phyloP scores from a whole-genome alignment of 176 grass and related monocot species.

The Metroxylon sagu region DNA sequence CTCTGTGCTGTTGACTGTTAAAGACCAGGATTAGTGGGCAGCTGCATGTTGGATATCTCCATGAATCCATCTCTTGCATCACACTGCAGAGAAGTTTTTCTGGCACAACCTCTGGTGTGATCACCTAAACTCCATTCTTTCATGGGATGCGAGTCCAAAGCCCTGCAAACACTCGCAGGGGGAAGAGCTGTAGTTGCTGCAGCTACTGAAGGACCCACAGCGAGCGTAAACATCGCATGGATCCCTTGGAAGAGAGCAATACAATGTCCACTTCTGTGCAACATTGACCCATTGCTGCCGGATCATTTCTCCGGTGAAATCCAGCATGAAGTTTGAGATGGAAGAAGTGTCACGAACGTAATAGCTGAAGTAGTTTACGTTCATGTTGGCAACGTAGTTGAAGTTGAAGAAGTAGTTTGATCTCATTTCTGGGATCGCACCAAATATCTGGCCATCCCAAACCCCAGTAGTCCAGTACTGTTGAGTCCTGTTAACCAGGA shows the following conservation, averaged over 20 bases:
- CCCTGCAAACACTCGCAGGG: slow-evolving; percentile 34
- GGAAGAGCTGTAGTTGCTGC: slow-evolving; percentile 35
- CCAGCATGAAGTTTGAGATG: slow-evolving; percentile 36
- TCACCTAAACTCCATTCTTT: slow-evolving; percentile 24
- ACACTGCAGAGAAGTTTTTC: background rate
- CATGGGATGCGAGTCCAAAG: slow-evolving; percentile 18
- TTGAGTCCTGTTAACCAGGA: slow-evolving; percentile 16
- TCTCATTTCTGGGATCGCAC: slow-evolving; percentile 50
- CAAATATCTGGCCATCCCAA: slow-evolving; percentile 39
- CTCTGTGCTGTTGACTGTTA: background rate
- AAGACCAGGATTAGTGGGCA: background rate
- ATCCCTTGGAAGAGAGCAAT: slow-evolving; percentile 35
- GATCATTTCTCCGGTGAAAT: slow-evolving; percentile 48
- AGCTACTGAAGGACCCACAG: slow-evolving; percentile 42
- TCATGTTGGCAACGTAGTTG: slow-evolving; percentile 31
- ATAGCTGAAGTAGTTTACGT: slow-evolving; percentile 48
- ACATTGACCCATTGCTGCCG: slow-evolving; percentile 23
- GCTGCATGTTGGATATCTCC: no score
- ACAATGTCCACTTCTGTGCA: slow-evolving; percentile 20
- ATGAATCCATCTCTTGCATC: background rate
- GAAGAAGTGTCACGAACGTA: slow-evolving; percentile 4
- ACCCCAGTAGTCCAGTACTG: slow-evolving; percentile 42
- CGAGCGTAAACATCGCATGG: slow-evolving; percentile 40
- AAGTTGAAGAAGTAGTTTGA: slow-evolving; percentile 40
- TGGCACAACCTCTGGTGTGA: slow-evolving; percentile 25